phyloP scores from a whole-genome alignment of 2,329 filamentous ascomycete species.

The Macrophomina phaseolina region DNA sequence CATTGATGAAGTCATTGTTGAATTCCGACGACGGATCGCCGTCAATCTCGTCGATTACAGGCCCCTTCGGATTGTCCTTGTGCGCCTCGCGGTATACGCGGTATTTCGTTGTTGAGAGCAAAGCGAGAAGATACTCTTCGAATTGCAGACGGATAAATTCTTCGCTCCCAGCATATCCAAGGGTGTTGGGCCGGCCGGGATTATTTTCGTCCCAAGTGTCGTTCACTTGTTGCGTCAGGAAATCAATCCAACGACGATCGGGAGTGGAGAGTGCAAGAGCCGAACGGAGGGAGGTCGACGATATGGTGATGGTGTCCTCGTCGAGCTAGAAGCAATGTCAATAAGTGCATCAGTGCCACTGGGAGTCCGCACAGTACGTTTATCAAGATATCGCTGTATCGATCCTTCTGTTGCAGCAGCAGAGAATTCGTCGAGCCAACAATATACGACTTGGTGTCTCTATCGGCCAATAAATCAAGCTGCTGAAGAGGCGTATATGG shows the following conservation, averaged over 20 bases:
- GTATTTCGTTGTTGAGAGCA: slow-evolving; percentile 89
- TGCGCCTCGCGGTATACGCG: slow-evolving; percentile 60
- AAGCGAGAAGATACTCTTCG: slow-evolving; percentile 90
- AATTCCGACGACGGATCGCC: slow-evolving; percentile 88
- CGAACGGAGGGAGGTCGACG: slow-evolving; percentile 75
- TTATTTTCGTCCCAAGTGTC: slow-evolving; percentile 96
- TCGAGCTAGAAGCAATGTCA: slow-evolving; percentile 64
- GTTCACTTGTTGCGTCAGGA: slow-evolving; percentile 88
- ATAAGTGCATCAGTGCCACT: too few relatives aligned
- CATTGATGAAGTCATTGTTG: slow-evolving; percentile 80
- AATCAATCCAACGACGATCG: slow-evolving; percentile 95
- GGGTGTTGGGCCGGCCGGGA: slow-evolving; percentile 86
- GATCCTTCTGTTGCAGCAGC: slow-evolving; percentile 89
- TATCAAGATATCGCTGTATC: slow-evolving; percentile 94
- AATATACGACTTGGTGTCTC: slow-evolving; percentile 94
- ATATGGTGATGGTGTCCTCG: slow-evolving; percentile 83
- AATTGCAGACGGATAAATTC: slow-evolving; percentile 98
- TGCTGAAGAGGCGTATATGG: slow-evolving; percentile 97
- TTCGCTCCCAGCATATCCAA: slow-evolving; percentile 94
- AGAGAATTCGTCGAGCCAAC: slow-evolving; percentile 97
- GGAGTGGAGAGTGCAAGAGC: slow-evolving; percentile 82
- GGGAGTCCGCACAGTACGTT: slow-evolving; percentile 58
- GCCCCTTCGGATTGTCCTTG: slow-evolving; percentile 61
- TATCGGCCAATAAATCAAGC: slow-evolving; percentile 89
- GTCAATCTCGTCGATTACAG: slow-evolving; percentile 64